A percentile compares a stretch with the other conserved stretches of the same genome.
Evolutionary conservation across 495 filamentous ascomycete genomes (phyloP).

Genomic region (Aspergillus conjunctus): DNA sequence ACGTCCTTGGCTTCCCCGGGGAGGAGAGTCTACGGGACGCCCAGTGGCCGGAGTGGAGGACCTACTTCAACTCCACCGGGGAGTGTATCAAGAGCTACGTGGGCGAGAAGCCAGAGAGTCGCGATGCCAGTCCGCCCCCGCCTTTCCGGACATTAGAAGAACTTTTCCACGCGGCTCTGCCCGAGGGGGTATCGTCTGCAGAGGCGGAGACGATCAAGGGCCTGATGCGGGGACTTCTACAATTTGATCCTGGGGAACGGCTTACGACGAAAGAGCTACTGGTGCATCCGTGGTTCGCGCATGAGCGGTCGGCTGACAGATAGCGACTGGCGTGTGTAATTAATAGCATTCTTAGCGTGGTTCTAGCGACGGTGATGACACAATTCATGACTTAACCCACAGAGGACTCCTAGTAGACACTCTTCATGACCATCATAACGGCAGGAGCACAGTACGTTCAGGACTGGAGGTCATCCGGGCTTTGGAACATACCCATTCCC

Average conservation of each 20-base stretch:
- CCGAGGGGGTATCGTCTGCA: background rate
- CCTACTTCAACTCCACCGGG: background rate
- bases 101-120: background rate
- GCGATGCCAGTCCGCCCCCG: background rate
- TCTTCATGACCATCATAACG: no score
- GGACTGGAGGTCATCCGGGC: background rate
- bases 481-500: background rate
- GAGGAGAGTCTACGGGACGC: background rate
- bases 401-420: no score
- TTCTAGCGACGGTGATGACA: no score
- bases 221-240: background rate
- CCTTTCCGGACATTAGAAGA: background rate
- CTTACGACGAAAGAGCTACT: conserved; percentile 11
- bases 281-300: conserved; percentile 6
- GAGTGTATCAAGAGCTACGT: background rate
- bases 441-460: no score
- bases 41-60: conserved; percentile 11
- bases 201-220: background rate
- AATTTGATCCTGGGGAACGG: conserved; percentile 7
- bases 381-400: no score
- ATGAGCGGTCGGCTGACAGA: background rate
- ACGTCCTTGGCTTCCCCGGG: conserved; percentile 25
- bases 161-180: background rate
- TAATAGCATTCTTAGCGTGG: no score
- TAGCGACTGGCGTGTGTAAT: no score